Evolutionary conservation across 441 rosid species (phyloP).

Genomic region (Arabidopsis hybrid): DNA sequence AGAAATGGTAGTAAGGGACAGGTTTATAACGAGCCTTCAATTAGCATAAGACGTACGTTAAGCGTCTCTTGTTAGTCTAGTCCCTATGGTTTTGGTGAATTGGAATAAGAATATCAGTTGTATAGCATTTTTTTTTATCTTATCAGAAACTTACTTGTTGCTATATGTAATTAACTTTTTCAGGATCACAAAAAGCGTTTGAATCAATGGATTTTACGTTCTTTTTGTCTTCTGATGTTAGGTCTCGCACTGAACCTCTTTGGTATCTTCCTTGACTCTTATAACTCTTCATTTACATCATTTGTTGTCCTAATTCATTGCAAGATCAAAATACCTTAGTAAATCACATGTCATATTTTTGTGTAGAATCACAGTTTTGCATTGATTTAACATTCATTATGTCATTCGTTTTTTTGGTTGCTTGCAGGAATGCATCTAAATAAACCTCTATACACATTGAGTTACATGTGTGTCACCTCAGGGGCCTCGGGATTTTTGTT

Average conservation of each 20-base stretch:
- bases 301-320: background rate
- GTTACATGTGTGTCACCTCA: conserved; percentile 79
- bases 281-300: background rate
- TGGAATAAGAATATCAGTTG: conserved; percentile 1
- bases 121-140: conserved; percentile 22
- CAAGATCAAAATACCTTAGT: too few relatives aligned
- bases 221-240: conserved; percentile 54
- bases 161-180: conserved; percentile 16
- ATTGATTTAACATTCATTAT: too few relatives aligned
- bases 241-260: conserved; percentile 62
- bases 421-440: conserved; percentile 74
- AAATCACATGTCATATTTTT: too few relatives aligned
- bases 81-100: conserved; percentile 16
- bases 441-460: conserved; percentile 81
- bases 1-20: background rate
- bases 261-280: conserved; percentile 48
- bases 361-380: too few relatives aligned
- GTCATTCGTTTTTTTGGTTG: conserved; percentile 6
- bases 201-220: conserved; percentile 60
- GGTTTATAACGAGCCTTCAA: background rate
- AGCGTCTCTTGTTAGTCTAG: background rate
- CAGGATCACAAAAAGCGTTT: conserved; percentile 71
- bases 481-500: conserved; percentile 82
- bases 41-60: background rate
- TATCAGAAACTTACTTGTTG: conserved; percentile 3